Evolutionary conservation across 257 asterid species (phyloP), one percentile per base, ranked within the genome.

Genomic region (Leptodermis oblonga): DNA sequence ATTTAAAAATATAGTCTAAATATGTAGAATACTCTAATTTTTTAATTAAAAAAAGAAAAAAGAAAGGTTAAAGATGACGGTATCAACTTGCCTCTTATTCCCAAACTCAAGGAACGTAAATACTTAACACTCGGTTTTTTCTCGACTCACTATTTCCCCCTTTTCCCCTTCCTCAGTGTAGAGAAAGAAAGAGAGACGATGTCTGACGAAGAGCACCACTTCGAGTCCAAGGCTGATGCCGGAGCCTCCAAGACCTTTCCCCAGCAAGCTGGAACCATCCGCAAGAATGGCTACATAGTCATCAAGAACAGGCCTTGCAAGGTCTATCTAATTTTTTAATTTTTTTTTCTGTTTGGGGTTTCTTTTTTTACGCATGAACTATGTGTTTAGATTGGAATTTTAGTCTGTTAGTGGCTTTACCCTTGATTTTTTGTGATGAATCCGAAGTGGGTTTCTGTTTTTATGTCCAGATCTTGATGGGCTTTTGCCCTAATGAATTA

Each of bases 171-270:
- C 63, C 70, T 61, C 76, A 67, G 64, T 62, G 37, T 8, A 39
- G 39, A 77, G 70, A 72, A 62, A 73, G 72, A 69, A 22, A 75
- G 70, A 77, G 76, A 71, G 65, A 76, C 43, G 69, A 88, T 88
- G 96, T 88, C 92, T 70, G 92, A 88, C 86, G 96, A 88, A 55
- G 96, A 88, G 73, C 96, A 88, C 79, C 95, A 88, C 33, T 88
- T 86, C 55, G 95, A 88, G 81, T 82, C 90, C 1, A 87, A 87
- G 84, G 92, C 87, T 23, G 95, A 88, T 69, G 95, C 92, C 2
- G 92, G 95, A 28, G 92, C 92, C 28, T 89, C 94, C 75, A 89
- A 87, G 67, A 89, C 96, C 70, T 86, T 8, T 75, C 96, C 95
- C 17, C 92, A 87, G 77, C 96, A 90, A 79, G 95, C 95, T 68